Conservation (phyloP, 345 rosid species). For the Adansonia digitata region DNA sequence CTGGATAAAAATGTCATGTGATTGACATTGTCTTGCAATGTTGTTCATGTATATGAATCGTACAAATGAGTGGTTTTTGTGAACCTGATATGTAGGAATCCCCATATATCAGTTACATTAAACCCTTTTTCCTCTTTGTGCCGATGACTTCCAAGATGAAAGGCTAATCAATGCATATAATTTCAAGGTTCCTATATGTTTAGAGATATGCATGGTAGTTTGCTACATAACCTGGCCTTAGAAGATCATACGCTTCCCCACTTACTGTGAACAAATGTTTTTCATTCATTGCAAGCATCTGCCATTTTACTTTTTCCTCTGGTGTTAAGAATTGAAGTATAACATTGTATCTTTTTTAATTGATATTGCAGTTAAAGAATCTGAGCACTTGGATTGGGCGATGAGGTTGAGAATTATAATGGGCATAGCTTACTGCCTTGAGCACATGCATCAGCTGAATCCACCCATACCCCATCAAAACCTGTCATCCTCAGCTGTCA, state of each 20-base stretch:
- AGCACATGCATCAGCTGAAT: slow-evolving; percentile 68
- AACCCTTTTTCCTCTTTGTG: neutral
- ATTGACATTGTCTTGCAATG: neutral
- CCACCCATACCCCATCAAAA: slow-evolving; percentile 65
- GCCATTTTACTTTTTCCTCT: neutral
- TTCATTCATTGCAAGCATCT: neutral
- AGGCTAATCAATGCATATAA: neutral
- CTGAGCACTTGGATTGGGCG: slow-evolving; percentile 86
- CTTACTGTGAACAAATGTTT: neutral
- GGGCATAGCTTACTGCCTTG: slow-evolving; percentile 87
- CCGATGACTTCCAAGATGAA: neutral
- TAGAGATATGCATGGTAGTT: neutral
- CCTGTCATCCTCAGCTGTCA: slow-evolving; percentile 60
- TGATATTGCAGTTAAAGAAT: slow-evolving; percentile 63
- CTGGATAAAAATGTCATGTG: neutral
- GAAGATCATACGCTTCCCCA: neutral
- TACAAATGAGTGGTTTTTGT: neutral
- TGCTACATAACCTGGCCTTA: neutral
- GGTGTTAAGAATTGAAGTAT: neutral
- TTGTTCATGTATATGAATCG: neutral
- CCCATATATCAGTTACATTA: neutral
- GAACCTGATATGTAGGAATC: neutral
- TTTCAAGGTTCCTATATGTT: neutral
- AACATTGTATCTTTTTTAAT: neutral
- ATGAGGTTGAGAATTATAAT: slow-evolving; percentile 76